Evolutionary conservation across 495 filamentous ascomycete genomes (phyloP), one percentile per base, ranked within the genome.

Genomic region (Podospora pseudocomata): DNA sequence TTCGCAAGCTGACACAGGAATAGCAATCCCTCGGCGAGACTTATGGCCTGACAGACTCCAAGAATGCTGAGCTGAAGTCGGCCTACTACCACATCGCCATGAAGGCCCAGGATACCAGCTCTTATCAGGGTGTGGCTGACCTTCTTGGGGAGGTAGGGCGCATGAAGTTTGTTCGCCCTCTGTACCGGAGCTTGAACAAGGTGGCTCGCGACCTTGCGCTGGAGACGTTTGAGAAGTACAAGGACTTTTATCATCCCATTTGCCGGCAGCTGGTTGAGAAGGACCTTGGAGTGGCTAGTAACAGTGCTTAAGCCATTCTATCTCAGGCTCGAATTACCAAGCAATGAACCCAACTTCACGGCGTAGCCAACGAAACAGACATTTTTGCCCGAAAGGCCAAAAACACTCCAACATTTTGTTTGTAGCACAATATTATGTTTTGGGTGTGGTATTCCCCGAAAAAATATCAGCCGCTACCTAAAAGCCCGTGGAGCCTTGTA

Each of bases 81-180:
- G 85, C 93, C 2, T 97, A 91, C 77, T 89, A 90, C 68, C 83
- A 85, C 64, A 85, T 97, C 28, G 92, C 91, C 2, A 83, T 99
- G 74, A 87, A 86, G 71, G 88, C 93, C 3, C 87, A 86, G 60
- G 90, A 91, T 70, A 77, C 83, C 68, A 85, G 77, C 32, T 82
- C 91, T 2, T 90, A 93, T 70, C 76, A 86, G 54, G 87, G 89
- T 0, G 86, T 92, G 0, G 88, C 88, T 5, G 87, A 92, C 63
- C 82, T 96, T 18, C 81, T 97, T 53, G 90, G 92, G 4, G 84
- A 83, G 18, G 92, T 97, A 69, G 94, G 94, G 4, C 86, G 95
- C 63, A 97, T 99, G 94, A 99, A 99, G 85, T 97, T 94, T 77
- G 93, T 97, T 65, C 85, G 93, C 68, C 91, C 93, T 63, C 77